A percentile compares a stretch with the other conserved stretches of the same genome.
Conservation (phyloP, 163 green algal genomes). For the Chlamydomonas reinhardtii region DNA sequence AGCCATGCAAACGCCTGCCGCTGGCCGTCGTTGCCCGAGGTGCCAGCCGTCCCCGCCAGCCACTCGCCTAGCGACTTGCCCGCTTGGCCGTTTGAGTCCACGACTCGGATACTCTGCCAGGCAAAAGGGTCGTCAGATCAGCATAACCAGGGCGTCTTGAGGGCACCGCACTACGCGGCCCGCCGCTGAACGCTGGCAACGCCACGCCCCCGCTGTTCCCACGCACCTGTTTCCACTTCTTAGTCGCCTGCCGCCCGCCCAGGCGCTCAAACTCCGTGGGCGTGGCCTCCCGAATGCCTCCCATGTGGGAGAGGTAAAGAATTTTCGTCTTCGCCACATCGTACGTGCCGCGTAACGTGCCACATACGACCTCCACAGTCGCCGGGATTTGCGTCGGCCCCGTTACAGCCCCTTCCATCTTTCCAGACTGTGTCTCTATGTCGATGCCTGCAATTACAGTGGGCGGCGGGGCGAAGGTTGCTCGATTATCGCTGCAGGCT, state of each 20-base stretch:
- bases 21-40: neutral
- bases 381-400: constrained; percentile 31
- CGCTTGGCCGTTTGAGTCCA: constrained; percentile 23
- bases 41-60: constrained; percentile 35
- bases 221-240: constrained; percentile 51
- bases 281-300: constrained; percentile 37
- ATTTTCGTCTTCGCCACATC: constrained; percentile 41
- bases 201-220: too few species aligned
- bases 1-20: constrained; percentile 37
- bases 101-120: constrained; percentile 38
- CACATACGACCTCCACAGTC: constrained; percentile 36
- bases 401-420: constrained; percentile 15
- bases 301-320: constrained; percentile 23
- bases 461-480: too few species aligned
- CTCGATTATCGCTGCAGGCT: too few species aligned
- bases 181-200: too few species aligned
- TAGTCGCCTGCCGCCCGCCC: constrained; percentile 33
- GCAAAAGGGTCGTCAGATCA: neutral
- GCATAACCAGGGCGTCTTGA: neutral
- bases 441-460: too few species aligned
- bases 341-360: constrained; percentile 31
- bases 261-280: constrained; percentile 48
- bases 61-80: constrained; percentile 44
- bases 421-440: too few species aligned
- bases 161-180: too few species aligned